These are phyloP conservation scores for Penicillium italicum DNA, from an alignment of 2,329 filamentous ascomycete genomes.

Conservation along the genomic window DNA sequence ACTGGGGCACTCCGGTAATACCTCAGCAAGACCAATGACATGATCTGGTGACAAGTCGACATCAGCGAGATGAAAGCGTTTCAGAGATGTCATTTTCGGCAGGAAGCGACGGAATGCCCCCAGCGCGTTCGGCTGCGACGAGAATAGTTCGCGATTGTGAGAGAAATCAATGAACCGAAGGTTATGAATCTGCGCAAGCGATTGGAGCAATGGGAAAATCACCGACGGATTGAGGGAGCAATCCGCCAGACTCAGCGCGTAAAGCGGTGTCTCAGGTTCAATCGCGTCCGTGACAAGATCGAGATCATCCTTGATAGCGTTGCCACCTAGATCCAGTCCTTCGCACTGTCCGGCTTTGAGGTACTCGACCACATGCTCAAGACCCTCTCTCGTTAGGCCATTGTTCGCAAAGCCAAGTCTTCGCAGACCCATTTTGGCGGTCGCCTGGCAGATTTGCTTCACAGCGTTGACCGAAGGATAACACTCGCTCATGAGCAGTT, in stretches of 20 bases:
- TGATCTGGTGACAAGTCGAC: slow-evolving; percentile 82
- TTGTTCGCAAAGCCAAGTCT: slow-evolving; percentile 83
- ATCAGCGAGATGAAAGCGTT: slow-evolving; percentile 81
- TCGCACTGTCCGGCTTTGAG: slow-evolving; percentile 74
- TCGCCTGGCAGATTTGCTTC: slow-evolving; percentile 72
- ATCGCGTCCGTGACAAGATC: slow-evolving; percentile 38
- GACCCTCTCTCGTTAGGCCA: slow-evolving; percentile 66
- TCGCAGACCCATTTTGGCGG: slow-evolving; percentile 71
- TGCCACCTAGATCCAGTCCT: slow-evolving; percentile 84
- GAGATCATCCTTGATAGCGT: slow-evolving; percentile 61
- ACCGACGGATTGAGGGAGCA: slow-evolving; percentile 74
- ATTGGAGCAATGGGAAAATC: slow-evolving; percentile 71
- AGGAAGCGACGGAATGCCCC: slow-evolving; percentile 76
- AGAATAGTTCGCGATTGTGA: slow-evolving; percentile 79
- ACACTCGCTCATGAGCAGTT: slow-evolving; percentile 79
- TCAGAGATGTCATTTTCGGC: slow-evolving; percentile 71
- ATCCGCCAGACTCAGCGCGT: slow-evolving; percentile 79
- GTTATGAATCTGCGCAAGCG: slow-evolving; percentile 63
- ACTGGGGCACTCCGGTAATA: slow-evolving; percentile 75
- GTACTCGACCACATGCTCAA: slow-evolving; percentile 73
- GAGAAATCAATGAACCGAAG: slow-evolving; percentile 90
- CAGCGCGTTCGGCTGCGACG: slow-evolving; percentile 68
- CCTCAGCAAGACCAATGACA: slow-evolving; percentile 84
- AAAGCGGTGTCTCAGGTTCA: slow-evolving; percentile 56
- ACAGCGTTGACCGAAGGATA: slow-evolving; percentile 68